A percentile compares a stretch with the other conserved stretches of the same genome.
phyloP scores from a whole-genome alignment of 2,329 filamentous ascomycete species.

The Pezicula rhizophila region DNA sequence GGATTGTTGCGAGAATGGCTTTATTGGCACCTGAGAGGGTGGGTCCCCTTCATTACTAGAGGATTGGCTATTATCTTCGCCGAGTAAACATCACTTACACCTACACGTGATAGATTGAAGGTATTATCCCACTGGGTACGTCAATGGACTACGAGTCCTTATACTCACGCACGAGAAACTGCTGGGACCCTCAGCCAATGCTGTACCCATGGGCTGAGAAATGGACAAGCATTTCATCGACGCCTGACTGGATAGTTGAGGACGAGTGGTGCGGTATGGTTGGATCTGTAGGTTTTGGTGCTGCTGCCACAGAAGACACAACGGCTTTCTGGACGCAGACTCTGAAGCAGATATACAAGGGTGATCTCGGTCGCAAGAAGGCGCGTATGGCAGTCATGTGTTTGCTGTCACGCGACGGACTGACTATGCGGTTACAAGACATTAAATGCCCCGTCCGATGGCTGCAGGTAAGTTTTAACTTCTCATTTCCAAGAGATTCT shows the following conservation, averaged over 20 bases:
- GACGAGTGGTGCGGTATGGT: slow-evolving; percentile 43
- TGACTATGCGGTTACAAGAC: slow-evolving; percentile 37
- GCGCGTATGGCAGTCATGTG: slow-evolving; percentile 38
- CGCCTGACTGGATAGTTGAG: slow-evolving; percentile 42
- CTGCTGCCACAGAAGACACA: slow-evolving; percentile 31
- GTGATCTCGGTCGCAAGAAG: slow-evolving; percentile 43
- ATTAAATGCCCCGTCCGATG: slow-evolving; percentile 45
- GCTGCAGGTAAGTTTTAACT: slow-evolving; percentile 37
- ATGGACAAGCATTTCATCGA: slow-evolving; percentile 34
- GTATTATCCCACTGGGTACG: slow-evolving; percentile 41
- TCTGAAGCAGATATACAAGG: slow-evolving; percentile 39
- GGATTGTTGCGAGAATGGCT: slow-evolving; percentile 44
- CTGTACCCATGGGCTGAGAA: slow-evolving; percentile 36
- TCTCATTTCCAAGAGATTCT: neutral
- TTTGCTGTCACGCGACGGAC: slow-evolving; percentile 40
- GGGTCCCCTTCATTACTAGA: slow-evolving; percentile 8
- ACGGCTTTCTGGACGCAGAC: slow-evolving; percentile 40
- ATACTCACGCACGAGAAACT: slow-evolving; percentile 38
- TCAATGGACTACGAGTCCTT: slow-evolving; percentile 47
- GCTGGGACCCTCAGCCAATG: slow-evolving; percentile 42
- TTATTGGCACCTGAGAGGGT: slow-evolving; percentile 42
- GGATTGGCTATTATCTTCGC: too few species aligned
- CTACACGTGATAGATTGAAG: slow-evolving; percentile 33
- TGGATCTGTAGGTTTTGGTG: slow-evolving; percentile 38
- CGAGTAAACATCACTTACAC: too few species aligned